Evolutionary conservation across 2,329 filamentous ascomycete genomes (phyloP).

Genomic region (Talaromyces rugulosus): DNA sequence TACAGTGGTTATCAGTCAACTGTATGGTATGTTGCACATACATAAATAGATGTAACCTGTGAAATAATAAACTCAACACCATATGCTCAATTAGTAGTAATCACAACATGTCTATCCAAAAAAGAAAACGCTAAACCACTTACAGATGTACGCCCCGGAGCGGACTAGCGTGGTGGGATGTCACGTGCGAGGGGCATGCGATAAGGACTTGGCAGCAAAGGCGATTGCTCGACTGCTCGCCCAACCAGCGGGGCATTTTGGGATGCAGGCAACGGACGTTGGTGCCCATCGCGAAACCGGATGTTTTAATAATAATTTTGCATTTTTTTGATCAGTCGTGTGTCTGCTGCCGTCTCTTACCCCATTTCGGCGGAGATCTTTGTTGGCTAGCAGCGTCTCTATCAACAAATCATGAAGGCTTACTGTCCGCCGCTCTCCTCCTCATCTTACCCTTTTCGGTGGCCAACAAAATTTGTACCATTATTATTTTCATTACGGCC

Average conservation of each 20-base stretch:
- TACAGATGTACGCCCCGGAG: not conserved
- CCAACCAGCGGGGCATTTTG: constrained; percentile 1
- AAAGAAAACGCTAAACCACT: not conserved
- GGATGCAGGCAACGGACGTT: not conserved
- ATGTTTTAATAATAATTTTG: not conserved
- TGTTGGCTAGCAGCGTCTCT: constrained; percentile 5
- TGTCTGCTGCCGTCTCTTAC: constrained; percentile 4
- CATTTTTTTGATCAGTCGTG: constrained; percentile 1
- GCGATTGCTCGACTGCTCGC: constrained; percentile 1
- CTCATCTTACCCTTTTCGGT: constrained; percentile 9
- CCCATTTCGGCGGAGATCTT: constrained; percentile 7
- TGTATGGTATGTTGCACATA: too few relatives aligned
- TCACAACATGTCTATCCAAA: too few relatives aligned
- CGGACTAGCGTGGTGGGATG: not conserved
- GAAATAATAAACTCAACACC: too few relatives aligned
- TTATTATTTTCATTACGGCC: not conserved
- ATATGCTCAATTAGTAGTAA: too few relatives aligned
- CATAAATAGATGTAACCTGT: too few relatives aligned
- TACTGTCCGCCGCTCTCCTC: not conserved
- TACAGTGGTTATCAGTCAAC: too few relatives aligned
- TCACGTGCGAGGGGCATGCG: constrained; percentile 1
- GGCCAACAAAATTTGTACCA: constrained; percentile 2
- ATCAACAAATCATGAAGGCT: constrained; percentile 15
- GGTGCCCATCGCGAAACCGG: constrained; percentile 7
- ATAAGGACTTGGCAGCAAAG: not conserved